These are phyloP conservation scores for Yamadazyma friedrichii DNA, from an alignment of 1,139 yeast species.

Conservation along the genomic window DNA sequence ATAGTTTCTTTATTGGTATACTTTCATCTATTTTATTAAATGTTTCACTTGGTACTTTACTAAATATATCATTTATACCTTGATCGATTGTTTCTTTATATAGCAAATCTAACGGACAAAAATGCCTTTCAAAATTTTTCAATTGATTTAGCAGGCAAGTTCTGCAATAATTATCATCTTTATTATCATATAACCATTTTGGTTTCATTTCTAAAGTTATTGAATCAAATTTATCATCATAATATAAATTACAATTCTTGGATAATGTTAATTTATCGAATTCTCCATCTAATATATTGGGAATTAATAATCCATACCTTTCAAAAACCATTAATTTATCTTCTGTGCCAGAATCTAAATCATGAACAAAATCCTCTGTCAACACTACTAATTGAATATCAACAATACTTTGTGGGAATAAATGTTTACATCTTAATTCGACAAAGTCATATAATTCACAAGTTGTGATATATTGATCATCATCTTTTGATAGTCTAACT, in stretches of 20 bases:
- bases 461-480: conserved; percentile 42
- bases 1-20: conserved; percentile 31
- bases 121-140: conserved; percentile 34
- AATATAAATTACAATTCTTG: conserved; percentile 38
- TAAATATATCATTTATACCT: conserved; percentile 36
- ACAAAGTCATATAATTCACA: conserved; percentile 44
- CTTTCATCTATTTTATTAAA: conserved; percentile 20
- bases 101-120: conserved; percentile 45
- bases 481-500: conserved; percentile 35
- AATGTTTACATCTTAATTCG: conserved; percentile 39
- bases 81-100: conserved; percentile 30
- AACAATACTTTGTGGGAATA: conserved; percentile 39
- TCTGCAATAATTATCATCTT: conserved; percentile 38
- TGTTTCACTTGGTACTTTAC: conserved; percentile 24
- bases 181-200: conserved; percentile 48
- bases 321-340: conserved; percentile 35
- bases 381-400: conserved; percentile 41
- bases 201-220: conserved; percentile 46
- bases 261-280: conserved; percentile 27
- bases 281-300: conserved; percentile 39
- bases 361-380: conserved; percentile 32
- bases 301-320: conserved; percentile 40
- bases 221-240: conserved; percentile 21
- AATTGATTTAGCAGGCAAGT: conserved; percentile 45
- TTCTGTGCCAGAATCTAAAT: conserved; percentile 31